Evolutionary conservation across 2,329 filamentous ascomycete genomes (phyloP), one percentile per base, ranked within the genome.

Genomic region (Pseudocercospora crystallina): DNA sequence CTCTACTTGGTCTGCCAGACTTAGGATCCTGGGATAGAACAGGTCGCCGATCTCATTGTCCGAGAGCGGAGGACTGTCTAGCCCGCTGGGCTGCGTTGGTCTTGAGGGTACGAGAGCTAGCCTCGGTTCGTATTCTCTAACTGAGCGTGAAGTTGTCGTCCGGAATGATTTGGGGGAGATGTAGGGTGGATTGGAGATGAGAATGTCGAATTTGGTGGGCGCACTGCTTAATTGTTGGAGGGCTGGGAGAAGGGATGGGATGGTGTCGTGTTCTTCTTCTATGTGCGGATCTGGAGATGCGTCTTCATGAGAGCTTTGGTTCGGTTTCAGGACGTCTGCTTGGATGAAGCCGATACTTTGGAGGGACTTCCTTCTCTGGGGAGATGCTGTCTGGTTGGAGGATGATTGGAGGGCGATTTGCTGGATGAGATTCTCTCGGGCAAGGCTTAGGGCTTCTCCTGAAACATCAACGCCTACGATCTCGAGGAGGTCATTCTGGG

Each of bases 151-250:
- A 1, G 86, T 90, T 13, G 81, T 80, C 34, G 71, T 77, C 34
- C 76, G 70, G 62, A 88, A 90, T 7, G 80, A 81, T 3, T 66
- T 59, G 0, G 76, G 73, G 2, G 90, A 95, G 43, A 97, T 85
- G 67, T 97, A 97, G 0, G 94, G 94, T 12, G 94, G 94, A 64
- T 99, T 99, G 1, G 87, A 87, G 32, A 94, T 80, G 1, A 99
- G 71, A 3, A 97, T 72, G 55, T 95, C 65, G 38, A 59, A 60
- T 8, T 29, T 43, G 8, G 51, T 36, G 3, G 20, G 39, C 11
- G 15, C 13, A 20, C 35, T 20, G 17, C 36, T 31, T 2, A 61
- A 26, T 4, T 56, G 51, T 5, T 42, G 41, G 3, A 60, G 44
- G 5, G 57, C 57, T 38, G 52, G 43, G 5, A 50, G 20, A 1